A percentile compares a stretch with the other conserved stretches of the same genome.
phyloP scores from a whole-genome alignment of 2,329 filamentous ascomycete species.

The Saccharata proteae region DNA sequence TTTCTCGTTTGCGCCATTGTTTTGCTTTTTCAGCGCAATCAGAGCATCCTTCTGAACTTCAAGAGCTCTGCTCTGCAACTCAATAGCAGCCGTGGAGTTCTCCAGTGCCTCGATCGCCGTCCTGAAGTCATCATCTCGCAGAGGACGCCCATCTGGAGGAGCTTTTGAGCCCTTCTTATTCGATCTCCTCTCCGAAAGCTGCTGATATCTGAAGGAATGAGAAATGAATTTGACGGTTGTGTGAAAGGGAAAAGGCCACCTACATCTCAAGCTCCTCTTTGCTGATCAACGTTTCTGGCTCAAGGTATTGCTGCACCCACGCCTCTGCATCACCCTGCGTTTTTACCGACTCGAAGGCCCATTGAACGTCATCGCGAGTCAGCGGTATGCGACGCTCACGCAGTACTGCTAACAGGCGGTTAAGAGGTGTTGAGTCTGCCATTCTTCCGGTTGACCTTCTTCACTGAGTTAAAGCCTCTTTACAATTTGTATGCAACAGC shows the following conservation, averaged over 20 bases:
- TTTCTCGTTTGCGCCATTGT: slow-evolving; percentile 23
- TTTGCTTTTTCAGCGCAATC: slow-evolving; percentile 40
- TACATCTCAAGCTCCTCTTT: slow-evolving; percentile 38
- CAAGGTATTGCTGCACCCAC: slow-evolving; percentile 37
- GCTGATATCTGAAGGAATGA: slow-evolving; percentile 17
- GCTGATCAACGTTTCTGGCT: slow-evolving; percentile 33
- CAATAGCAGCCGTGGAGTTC: slow-evolving; percentile 51
- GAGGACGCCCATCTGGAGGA: slow-evolving; percentile 27
- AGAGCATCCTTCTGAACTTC: slow-evolving; percentile 51
- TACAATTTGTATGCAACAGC: neutral
- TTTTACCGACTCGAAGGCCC: slow-evolving; percentile 32
- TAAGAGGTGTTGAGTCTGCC: slow-evolving; percentile 18
- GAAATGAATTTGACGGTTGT: neutral
- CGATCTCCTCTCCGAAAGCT: slow-evolving; percentile 20
- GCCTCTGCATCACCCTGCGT: slow-evolving; percentile 27
- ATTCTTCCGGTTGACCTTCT: neutral
- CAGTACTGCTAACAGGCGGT: slow-evolving; percentile 31
- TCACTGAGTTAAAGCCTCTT: neutral
- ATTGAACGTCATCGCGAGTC: slow-evolving; percentile 34
- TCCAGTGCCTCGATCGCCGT: slow-evolving; percentile 52
- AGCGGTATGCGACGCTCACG: slow-evolving; percentile 32
- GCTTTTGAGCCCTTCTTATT: slow-evolving; percentile 20
- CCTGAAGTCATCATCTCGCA: slow-evolving; percentile 48
- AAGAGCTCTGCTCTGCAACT: slow-evolving; percentile 50
- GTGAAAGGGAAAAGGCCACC: slow-evolving; percentile 9